Percentiles rank a stretch among this genome's conserved stretches.
These are phyloP conservation scores for Zygoascus ofunaensis DNA, from an alignment of 805 yeast species.

Conservation along the genomic window DNA sequence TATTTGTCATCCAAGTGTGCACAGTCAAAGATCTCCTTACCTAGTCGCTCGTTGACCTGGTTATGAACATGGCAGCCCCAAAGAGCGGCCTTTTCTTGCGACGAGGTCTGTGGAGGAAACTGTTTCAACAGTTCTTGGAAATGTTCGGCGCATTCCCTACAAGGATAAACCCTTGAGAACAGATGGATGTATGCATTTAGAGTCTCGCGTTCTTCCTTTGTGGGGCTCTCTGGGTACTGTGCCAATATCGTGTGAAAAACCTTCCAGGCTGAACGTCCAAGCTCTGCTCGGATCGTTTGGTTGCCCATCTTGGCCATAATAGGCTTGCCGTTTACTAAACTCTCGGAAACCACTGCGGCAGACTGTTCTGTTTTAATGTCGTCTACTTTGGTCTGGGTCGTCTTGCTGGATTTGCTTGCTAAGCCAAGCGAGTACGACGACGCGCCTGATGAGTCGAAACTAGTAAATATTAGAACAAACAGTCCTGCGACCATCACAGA, in stretches of 20 bases:
- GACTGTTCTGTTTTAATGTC: neutral
- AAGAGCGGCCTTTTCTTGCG: constrained; percentile 71
- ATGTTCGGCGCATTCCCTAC: constrained; percentile 80
- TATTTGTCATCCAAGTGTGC: constrained; percentile 77
- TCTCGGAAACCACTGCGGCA: neutral
- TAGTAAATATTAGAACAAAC: neutral
- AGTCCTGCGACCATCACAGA: neutral
- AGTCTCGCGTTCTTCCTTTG: constrained; percentile 51
- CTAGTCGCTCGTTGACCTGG: constrained; percentile 64
- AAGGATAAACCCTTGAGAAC: constrained; percentile 86
- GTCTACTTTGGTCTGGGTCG: neutral
- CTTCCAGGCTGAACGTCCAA: constrained; percentile 90
- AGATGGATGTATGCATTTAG: constrained; percentile 54
- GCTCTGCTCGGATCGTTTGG: constrained; percentile 64
- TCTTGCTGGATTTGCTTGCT: neutral
- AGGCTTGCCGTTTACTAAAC: constrained; percentile 30
- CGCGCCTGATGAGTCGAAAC: neutral
- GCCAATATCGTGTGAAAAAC: constrained; percentile 87
- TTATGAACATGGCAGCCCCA: constrained; percentile 97
- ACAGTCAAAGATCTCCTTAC: constrained; percentile 74
- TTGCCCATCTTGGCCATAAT: constrained; percentile 96
- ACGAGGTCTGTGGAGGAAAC: constrained; percentile 76
- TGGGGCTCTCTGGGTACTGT: constrained; percentile 80
- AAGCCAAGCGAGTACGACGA: neutral
- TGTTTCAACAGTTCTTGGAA: constrained; percentile 59